phyloP scores from a whole-genome alignment of 805 yeast genomes.

The Candida stauntonica region DNA sequence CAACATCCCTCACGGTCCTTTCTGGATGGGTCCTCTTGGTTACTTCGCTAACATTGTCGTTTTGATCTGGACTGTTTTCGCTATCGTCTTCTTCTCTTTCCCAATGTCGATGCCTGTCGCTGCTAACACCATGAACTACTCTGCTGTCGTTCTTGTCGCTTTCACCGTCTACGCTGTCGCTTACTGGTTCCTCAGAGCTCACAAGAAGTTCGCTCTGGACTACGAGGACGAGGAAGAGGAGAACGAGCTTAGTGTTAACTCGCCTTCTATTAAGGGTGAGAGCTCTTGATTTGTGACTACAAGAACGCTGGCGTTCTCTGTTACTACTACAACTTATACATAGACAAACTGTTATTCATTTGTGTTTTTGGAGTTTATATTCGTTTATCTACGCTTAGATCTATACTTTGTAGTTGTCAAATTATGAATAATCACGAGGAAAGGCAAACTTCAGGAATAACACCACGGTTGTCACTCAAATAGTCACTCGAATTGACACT shows the following conservation, averaged over 20 bases:
- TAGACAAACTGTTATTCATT: neutral
- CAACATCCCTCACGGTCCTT: conserved; percentile 57
- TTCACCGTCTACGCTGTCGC: conserved; percentile 38
- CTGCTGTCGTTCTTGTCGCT: conserved; percentile 50
- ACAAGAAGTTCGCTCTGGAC: conserved; percentile 28
- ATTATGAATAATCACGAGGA: too few species aligned
- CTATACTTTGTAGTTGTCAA: too few species aligned
- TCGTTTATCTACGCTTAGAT: neutral
- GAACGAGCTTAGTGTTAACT: neutral
- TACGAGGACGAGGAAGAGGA: conserved; percentile 17
- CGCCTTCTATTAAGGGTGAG: conserved; percentile 1
- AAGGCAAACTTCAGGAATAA: conserved; percentile 37
- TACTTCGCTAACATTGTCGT: conserved; percentile 45
- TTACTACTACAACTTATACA: too few species aligned
- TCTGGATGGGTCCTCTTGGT: conserved; percentile 60
- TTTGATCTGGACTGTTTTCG: conserved; percentile 54
- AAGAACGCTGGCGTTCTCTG: neutral
- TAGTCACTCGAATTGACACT: conserved; percentile 17
- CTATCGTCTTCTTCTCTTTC: conserved; percentile 57
- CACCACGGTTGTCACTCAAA: conserved; percentile 36
- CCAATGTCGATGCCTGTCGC: conserved; percentile 62
- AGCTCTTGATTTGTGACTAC: neutral
- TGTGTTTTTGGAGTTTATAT: neutral
- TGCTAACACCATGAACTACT: conserved; percentile 63
- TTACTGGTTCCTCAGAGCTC: conserved; percentile 49